phyloP scores from a whole-genome alignment of 495 filamentous ascomycete genomes.

The Platismatia glauca region DNA sequence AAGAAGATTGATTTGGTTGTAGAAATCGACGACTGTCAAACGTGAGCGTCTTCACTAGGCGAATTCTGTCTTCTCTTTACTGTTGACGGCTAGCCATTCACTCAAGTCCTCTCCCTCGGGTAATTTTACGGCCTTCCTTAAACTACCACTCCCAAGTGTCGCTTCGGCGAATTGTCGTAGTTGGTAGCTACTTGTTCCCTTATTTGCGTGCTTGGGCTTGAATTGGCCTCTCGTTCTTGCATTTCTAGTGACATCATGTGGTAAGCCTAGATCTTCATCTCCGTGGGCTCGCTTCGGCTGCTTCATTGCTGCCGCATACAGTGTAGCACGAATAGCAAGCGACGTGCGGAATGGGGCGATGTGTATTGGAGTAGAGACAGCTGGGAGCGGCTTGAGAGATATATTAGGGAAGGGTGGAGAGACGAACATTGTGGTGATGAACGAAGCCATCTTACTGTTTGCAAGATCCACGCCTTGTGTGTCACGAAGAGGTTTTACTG shows the following conservation, averaged over 20 bases:
- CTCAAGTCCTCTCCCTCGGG: conserved; percentile 95
- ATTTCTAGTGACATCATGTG: conserved; percentile 52
- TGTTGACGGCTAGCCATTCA: conserved; percentile 96
- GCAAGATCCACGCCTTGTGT: neutral
- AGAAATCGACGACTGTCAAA: conserved; percentile 76
- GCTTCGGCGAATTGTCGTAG: conserved; percentile 96
- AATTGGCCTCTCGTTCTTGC: conserved; percentile 83
- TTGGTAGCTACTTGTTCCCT: conserved; percentile 91
- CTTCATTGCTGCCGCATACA: neutral
- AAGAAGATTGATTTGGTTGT: conserved; percentile 98
- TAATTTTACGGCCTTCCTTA: conserved; percentile 91
- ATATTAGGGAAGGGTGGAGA: conserved; percentile 31
- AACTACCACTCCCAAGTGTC: conserved; percentile 85
- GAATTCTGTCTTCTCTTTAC: conserved; percentile 38
- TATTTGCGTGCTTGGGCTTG: conserved; percentile 77
- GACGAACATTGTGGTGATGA: conserved; percentile 66
- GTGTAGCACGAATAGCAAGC: neutral
- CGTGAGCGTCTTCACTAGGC: neutral
- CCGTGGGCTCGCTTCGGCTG: neutral
- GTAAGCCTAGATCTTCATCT: conserved; percentile 30
- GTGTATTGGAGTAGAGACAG: conserved; percentile 25
- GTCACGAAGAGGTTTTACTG: conserved; percentile 2
- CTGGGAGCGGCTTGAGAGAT: conserved; percentile 29
- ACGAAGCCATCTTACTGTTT: conserved; percentile 45
- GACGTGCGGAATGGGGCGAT: neutral